phyloP scores from a whole-genome alignment of 176 grass and related monocot genomes.

The Juncus inflexus region DNA sequence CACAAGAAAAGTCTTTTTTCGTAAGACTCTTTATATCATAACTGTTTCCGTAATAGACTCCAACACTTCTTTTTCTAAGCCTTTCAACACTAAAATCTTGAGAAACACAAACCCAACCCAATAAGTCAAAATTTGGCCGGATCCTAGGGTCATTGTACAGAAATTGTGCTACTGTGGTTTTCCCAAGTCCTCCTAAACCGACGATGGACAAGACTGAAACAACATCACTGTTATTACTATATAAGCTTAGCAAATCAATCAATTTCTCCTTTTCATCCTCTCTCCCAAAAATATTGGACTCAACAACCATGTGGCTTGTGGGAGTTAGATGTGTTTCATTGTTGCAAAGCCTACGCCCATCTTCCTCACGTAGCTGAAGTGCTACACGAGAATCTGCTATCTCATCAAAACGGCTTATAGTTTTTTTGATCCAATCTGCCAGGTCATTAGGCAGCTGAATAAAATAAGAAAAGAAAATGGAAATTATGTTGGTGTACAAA shows the following conservation, averaged over 20 bases:
- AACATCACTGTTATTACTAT: background rate
- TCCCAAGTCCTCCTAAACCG: constrained; percentile 34
- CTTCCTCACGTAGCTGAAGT: background rate
- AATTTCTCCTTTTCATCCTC: constrained; percentile 20
- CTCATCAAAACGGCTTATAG: constrained; percentile 1
- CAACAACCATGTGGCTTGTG: too few relatives aligned
- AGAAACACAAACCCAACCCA: background rate
- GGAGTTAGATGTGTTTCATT: background rate
- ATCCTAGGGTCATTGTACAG: constrained; percentile 28
- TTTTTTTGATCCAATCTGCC: too few relatives aligned
- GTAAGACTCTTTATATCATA: constrained; percentile 9
- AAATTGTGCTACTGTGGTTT: constrained; percentile 39
- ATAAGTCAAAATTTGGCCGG: background rate
- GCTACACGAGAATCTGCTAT: constrained; percentile 14
- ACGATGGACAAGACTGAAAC: constrained; percentile 38
- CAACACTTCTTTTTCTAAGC: background rate
- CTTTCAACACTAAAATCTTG: constrained; percentile 1
- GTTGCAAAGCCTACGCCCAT: constrained; percentile 15
- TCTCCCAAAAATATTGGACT: background rate
- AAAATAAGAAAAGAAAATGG: too few relatives aligned
- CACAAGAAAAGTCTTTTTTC: constrained; percentile 9
- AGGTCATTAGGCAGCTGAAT: too few relatives aligned
- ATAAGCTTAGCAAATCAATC: background rate
- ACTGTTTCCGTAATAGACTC: background rate
- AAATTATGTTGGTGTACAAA: too few relatives aligned